Base-by-base conservation (phyloP, 306 rosid species). In the Rosa rugosa region DNA sequence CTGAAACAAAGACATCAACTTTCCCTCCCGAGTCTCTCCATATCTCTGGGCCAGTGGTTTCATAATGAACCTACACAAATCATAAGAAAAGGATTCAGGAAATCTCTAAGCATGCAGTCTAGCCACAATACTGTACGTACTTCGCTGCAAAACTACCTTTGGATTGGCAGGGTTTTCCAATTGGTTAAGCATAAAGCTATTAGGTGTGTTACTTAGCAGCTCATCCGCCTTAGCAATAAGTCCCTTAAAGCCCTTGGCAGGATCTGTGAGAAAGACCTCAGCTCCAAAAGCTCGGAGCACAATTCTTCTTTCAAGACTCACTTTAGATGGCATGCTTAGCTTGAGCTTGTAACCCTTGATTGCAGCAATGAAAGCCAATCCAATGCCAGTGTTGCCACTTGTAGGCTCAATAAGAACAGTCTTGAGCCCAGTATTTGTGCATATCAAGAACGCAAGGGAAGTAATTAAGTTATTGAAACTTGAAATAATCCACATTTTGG, bases 1-100 rank as follows among this genome's bases (percentile, higher is more conserved):
- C 95, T 8, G 97, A 83, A 60, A 91, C 93, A 44, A 94, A 80
- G 47, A 77, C 84, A 74, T 89, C 97, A 75, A 92, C 77, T 86
- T 85, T 91, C 75, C 81, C 95, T 83, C 75, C 88, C 0, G 97
- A 83, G 80, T 91, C 97, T 88, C 83, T 89, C 99, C 99, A 92
- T 75, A 91, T 91, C 90, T 94, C 97, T 4, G 92, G 94, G 73
- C 97, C 97, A 45, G 97, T 92, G 74, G 97, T 88, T 69, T 92
- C 97, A 47, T 92, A 94, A 86, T 94, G 97, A 83, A 83, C 85
- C 98, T 92, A 80, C 60, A 69, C 11, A 66, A 65, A 80, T 49
- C 54, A 67, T 7, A 56, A 68, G 17, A 56, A 36, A 62, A 56
- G 4, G 17, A 45, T 54, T 47, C 50, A 64, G 69, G 44, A 41